A percentile compares a stretch with the other conserved stretches of the same genome.
These are phyloP conservation scores for Tylopilus cervinicoccineus DNA, from an alignment of 768 basidiomycete species.

Conservation along the genomic window DNA sequence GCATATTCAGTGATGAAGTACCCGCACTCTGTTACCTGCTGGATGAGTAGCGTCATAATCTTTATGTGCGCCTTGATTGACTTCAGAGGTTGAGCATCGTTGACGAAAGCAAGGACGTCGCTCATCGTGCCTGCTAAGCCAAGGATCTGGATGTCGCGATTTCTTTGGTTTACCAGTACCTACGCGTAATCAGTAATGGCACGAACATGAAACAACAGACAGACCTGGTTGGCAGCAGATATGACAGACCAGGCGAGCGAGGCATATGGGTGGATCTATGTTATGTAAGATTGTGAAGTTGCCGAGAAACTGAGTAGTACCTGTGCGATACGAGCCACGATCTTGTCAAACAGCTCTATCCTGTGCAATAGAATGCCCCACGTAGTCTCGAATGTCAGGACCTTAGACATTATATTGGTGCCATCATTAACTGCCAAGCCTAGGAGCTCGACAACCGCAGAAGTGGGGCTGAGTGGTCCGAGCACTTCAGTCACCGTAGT, in stretches of 20 bases:
- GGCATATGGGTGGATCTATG: constrained; percentile 5
- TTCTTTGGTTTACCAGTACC: neutral
- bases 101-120: neutral
- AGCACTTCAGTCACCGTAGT: neutral
- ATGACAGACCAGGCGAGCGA: constrained; percentile 2
- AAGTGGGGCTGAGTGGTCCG: neutral
- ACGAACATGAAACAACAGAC: neutral
- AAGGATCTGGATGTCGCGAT: neutral
- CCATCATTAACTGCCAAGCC: neutral
- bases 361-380: neutral
- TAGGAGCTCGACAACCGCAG: neutral
- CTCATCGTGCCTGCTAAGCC: neutral
- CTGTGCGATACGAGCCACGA: neutral
- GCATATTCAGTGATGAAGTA: constrained; percentile 2
- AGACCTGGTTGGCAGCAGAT: neutral
- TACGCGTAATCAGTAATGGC: neutral
- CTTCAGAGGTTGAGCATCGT: neutral
- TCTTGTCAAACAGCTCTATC: neutral
- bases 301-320: neutral
- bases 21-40: constrained; percentile 3
- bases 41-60: neutral
- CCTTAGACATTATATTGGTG: neutral
- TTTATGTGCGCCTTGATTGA: neutral
- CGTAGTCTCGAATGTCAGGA: neutral
- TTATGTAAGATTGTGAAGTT: neutral